These are phyloP conservation scores for Dendryphion nanum DNA, from an alignment of 2,329 filamentous ascomycete genomes.

Conservation along the genomic window DNA sequence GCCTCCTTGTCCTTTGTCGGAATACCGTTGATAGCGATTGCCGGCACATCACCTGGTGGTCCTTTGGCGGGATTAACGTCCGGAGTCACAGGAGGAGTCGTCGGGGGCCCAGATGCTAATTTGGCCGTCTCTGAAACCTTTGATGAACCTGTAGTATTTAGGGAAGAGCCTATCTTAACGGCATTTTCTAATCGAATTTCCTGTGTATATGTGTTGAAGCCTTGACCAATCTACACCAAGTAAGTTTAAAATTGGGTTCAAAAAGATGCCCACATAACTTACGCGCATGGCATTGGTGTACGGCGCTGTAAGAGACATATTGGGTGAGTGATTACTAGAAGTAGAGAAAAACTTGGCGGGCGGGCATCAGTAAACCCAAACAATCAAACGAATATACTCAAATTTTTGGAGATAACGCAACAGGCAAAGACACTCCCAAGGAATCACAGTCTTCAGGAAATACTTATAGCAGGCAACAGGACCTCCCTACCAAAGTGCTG, in stretches of 20 bases:
- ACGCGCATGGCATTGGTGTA: constrained; percentile 41
- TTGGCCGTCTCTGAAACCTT: constrained; percentile 2
- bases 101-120: not conserved
- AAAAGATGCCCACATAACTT: too few species aligned
- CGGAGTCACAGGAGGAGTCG: constrained; percentile 16
- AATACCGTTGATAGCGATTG: constrained; percentile 16
- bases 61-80: constrained; percentile 2
- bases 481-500: too few species aligned
- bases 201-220: constrained; percentile 43
- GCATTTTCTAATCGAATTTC: constrained; percentile 41
- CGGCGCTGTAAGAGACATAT: constrained; percentile 35
- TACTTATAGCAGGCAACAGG: too few species aligned
- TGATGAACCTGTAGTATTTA: constrained; percentile 1
- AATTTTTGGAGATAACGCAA: too few species aligned
- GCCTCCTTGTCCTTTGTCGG: too few species aligned
- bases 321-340: too few species aligned
- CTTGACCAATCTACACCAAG: constrained; percentile 28
- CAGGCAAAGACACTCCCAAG: too few species aligned
- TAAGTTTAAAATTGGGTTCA: too few species aligned
- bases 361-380: too few species aligned
- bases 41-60: constrained; percentile 9
- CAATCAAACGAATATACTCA: too few species aligned
- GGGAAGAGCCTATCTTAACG: constrained; percentile 23
- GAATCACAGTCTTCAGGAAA: too few species aligned
- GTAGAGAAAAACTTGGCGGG: too few species aligned